Conservation (phyloP, 768 basidiomycete genomes). For the Lactarius indigo region DNA sequence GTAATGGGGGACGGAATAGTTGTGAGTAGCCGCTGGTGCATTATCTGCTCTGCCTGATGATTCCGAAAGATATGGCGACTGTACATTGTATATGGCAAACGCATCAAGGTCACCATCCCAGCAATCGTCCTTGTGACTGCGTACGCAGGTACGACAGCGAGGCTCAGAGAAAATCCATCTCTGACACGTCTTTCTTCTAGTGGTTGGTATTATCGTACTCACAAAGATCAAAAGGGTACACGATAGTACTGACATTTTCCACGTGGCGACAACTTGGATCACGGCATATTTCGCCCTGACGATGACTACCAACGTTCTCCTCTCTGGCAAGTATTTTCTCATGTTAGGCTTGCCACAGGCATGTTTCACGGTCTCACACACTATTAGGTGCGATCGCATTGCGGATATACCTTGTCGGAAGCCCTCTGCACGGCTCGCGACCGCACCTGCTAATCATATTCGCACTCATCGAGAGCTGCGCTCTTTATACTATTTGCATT, state of each 20-base stretch:
- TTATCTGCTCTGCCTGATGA: background rate
- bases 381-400: slow-evolving; percentile 12
- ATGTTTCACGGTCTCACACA: background rate
- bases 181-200: background rate
- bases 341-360: background rate
- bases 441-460: background rate
- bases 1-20: background rate
- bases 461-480: slow-evolving; percentile 8
- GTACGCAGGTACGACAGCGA: slow-evolving; percentile 8
- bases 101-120: background rate
- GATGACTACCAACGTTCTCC: slow-evolving; percentile 2
- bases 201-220: background rate
- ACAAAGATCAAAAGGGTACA: background rate
- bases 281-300: slow-evolving; percentile 4
- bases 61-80: slow-evolving; percentile 11
- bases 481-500: slow-evolving; percentile 2
- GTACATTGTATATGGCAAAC: slow-evolving; percentile 7
- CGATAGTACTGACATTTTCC: background rate
- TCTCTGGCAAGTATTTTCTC: slow-evolving; percentile 1
- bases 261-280: background rate
- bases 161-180: background rate
- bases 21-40: background rate
- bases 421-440: background rate
- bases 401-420: background rate
- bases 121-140: background rate